Base-by-base conservation (phyloP, 2,329 filamentous ascomycete genomes). In the Calonectria hongkongensis region DNA sequence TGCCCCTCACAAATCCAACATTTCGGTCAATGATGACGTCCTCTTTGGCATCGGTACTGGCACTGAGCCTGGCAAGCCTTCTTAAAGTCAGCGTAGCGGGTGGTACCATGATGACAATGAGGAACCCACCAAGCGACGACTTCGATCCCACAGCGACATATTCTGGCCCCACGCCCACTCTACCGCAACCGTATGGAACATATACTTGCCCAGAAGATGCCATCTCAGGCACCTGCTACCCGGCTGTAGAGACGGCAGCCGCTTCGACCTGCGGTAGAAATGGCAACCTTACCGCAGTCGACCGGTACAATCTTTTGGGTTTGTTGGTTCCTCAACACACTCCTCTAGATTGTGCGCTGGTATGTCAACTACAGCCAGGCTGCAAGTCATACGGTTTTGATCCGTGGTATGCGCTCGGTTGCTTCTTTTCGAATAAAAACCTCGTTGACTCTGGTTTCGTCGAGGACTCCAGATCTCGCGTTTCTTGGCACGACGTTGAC, bases 321-420 rank as follows among this genome's bases (percentile, higher is more conserved):
- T 33, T 58, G 12, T 2, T 58, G 25, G 5, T 25, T 16, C 12
- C 33, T 10, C 54, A 58, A n/a, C 15, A 41, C 6, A 58, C 1
- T 7, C n/a, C 33, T 5, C 7, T 25, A 6, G 33, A 39, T 6
- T 58, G 54, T 25, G 33, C 54, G n/a, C 36, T 58, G n/a, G 10
- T 58, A n/a, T 58, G 54, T 15, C 33, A 58, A 13, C 54, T 58
- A 6, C 54, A 27, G 18, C 33, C 30, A 8, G 54, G n/a, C 9
- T 58, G 54, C 33, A 58, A 39, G 10, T 58, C 54, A 8, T 39
- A 58, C 9, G 54, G 54, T 4, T 39, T 58, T 21, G 54, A 58
- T 27, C 33, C 54, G 15, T 27, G 33, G 33, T 58, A 39, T 39
- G n/a, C 54, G 12, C 33, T 39, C 7, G 54, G 33, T n/a, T 58